Evolutionary conservation across 75 land plant species (phyloP), one percentile per base, ranked within the genome.

Genomic region (Pinus taeda): DNA sequence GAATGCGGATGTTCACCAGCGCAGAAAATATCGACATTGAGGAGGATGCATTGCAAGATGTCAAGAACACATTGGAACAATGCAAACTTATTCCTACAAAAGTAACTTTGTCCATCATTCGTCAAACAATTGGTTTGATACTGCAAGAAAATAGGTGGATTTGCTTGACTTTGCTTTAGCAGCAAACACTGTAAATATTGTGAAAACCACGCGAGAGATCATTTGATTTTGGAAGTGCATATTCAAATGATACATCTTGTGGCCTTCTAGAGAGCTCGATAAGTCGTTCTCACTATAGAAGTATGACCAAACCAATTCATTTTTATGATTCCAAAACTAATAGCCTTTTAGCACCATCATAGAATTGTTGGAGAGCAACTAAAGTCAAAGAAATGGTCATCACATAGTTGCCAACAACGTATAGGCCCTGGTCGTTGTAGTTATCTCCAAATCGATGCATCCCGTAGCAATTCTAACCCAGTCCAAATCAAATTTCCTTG

Each of bases 11-110:
- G 26, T 26, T 26, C 26, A 26, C 26, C 26, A 26, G 26, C 26
- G 26, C 78, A 6, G 62, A 13, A 77, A 77, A 79, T 57, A 61
- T 87, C 21, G 65, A 70, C 1, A 76, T 87, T 20, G 86, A 84
- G 15, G 26, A 30, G 29, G 81, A 80, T 56, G 87, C 83, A 8
- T 59, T 87, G 4, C 26, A 53, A 20, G 86, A 87, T 75, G 89
- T 84, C 26, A 95, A 93, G 67, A 85, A 82, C 0, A 87, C 85
- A 81, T 79, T 95, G 39, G 98, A 95, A 49, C 95, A 95, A 76
- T 81, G 92, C 62, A 86, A 86, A 53, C 90, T 95, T 66, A 77
- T 93, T 57, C 93, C 90, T 14, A 82, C 86, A 55, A 81, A 75
- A 71, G 81, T 95, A 64, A 87, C 93, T 2, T 26, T 79, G 2